Percentiles rank a stretch among this genome's conserved stretches.
These are phyloP conservation scores for Rhizopus stolonifer DNA, from an alignment of 371 early-diverging fungal genomes.

Conservation along the genomic window DNA sequence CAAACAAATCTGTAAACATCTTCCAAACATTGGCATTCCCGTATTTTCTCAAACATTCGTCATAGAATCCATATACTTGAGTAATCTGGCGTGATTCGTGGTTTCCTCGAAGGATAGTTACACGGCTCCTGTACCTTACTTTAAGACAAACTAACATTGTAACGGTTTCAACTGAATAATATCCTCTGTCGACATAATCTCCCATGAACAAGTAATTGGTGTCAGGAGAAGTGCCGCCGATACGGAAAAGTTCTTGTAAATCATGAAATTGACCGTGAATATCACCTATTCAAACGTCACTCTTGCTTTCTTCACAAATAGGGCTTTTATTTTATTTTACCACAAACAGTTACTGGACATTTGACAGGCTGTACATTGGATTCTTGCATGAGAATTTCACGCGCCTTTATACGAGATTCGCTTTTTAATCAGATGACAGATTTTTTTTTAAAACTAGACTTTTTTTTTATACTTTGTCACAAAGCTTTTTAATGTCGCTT, in stretches of 20 bases:
- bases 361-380: constrained; percentile 95
- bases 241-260: constrained; percentile 95
- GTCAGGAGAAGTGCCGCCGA: constrained; percentile 96
- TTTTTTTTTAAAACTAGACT: not conserved
- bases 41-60: constrained; percentile 90
- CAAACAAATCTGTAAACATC: constrained; percentile 98
- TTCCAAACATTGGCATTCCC: constrained; percentile 99
- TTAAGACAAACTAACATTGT: constrained; percentile 92
- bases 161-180: constrained; percentile 97
- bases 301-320: too few relatives aligned
- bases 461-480: constrained; percentile 76
- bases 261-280: constrained; percentile 99
- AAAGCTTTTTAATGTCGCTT: constrained; percentile 91
- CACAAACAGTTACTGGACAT: constrained; percentile 97
- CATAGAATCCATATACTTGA: constrained; percentile 99
- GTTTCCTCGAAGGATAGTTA: constrained; percentile 97
- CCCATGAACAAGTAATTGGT: constrained; percentile 99
- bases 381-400: constrained; percentile 91
- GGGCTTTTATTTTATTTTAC: constrained; percentile 35
- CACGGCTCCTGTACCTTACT: constrained; percentile 95
- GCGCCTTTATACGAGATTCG: constrained; percentile 59
- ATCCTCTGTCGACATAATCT: constrained; percentile 99
- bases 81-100: constrained; percentile 99
- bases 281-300: constrained; percentile 55
- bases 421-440: not conserved